These are phyloP conservation scores for Heracleum sosnowskyi DNA, from an alignment of 129 eudicot species.

Conservation along the genomic window DNA sequence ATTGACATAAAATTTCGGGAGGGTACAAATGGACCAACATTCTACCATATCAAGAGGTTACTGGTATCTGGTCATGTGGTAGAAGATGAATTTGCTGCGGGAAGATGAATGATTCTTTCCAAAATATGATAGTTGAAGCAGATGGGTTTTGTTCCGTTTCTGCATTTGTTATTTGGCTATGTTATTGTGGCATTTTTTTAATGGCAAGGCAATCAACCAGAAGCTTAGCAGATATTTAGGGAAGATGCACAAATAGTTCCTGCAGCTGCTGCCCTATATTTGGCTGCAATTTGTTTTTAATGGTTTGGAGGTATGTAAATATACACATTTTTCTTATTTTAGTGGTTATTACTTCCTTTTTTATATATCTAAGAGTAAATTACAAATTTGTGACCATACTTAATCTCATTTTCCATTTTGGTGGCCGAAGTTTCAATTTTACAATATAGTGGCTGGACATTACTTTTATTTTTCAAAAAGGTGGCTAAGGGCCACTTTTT, in stretches of 20 bases:
- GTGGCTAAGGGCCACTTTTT: too few relatives aligned
- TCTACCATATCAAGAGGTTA: background rate
- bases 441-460: too few relatives aligned
- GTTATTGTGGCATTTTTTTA: background rate
- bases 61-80: background rate
- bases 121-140: background rate
- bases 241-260: background rate
- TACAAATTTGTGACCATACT: too few relatives aligned
- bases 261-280: slow-evolving; percentile 7
- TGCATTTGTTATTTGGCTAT: slow-evolving; percentile 4
- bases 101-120: background rate
- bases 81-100: background rate
- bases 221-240: slow-evolving; percentile 15
- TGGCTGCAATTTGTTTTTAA: slow-evolving; percentile 6
- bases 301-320: background rate
- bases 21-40: background rate
- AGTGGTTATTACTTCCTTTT: background rate
- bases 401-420: too few relatives aligned
- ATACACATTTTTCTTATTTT: background rate
- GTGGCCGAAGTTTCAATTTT: too few relatives aligned
- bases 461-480: too few relatives aligned
- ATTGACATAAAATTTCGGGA: background rate
- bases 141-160: background rate
- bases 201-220: background rate
- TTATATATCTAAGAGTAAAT: too few relatives aligned